Conservation (phyloP, 1,284 basidiomycete species). For the Melampsora americana region DNA sequence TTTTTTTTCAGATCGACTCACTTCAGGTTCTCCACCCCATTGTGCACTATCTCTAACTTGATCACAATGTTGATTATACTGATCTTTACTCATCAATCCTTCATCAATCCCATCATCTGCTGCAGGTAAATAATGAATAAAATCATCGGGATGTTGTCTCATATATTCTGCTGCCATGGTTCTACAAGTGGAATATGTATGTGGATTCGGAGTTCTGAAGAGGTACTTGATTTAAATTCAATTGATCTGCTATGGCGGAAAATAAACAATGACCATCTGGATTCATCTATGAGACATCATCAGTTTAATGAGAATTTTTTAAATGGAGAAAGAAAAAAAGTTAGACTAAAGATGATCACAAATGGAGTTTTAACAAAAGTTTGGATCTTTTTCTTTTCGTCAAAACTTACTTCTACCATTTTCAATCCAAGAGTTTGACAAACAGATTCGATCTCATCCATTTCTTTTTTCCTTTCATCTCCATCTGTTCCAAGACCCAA, state of each 20-base stretch:
- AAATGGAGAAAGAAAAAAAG: neutral
- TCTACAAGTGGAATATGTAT: constrained; percentile 59
- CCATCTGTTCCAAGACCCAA: neutral
- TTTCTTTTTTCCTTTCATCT: constrained; percentile 17
- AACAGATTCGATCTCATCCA: neutral
- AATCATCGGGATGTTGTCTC: constrained; percentile 77
- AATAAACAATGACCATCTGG: constrained; percentile 95
- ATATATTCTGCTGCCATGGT: constrained; percentile 77
- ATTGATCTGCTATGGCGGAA: constrained; percentile 81
- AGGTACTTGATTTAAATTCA: constrained; percentile 49
- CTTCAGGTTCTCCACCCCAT: constrained; percentile 97
- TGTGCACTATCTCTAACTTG: constrained; percentile 75
- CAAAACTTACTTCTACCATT: constrained; percentile 27
- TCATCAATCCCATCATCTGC: constrained; percentile 72
- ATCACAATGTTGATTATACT: constrained; percentile 75
- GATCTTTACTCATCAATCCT: constrained; percentile 67
- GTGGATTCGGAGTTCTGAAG: constrained; percentile 9
- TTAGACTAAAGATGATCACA: too few relatives aligned
- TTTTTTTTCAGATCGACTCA: constrained; percentile 48
- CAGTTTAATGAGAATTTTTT: neutral
- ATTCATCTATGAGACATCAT: constrained; percentile 63
- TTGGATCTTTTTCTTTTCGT: neutral
- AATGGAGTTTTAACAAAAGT: too few relatives aligned
- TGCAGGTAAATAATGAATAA: constrained; percentile 82
- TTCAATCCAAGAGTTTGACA: neutral